These are phyloP conservation scores for Saccharum hybrid DNA, from an alignment of 202 grass and related monocot genomes.

Conservation along the genomic window DNA sequence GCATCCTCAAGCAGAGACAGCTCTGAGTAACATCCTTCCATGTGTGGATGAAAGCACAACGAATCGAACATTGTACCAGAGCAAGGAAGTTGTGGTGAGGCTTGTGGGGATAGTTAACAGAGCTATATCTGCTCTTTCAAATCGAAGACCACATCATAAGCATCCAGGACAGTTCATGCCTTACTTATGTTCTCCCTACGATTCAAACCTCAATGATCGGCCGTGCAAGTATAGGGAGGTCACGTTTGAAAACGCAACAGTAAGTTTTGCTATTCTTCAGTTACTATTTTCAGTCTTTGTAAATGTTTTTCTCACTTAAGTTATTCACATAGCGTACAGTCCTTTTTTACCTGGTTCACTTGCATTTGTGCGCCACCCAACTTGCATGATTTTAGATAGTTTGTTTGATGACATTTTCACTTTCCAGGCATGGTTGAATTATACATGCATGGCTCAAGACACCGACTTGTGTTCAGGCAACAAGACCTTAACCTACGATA, in stretches of 20 bases:
- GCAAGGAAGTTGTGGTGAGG: slow-evolving; percentile 74
- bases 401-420: background rate
- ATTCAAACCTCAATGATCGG: slow-evolving; percentile 58
- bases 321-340: background rate
- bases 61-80: slow-evolving; percentile 85
- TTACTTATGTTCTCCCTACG: slow-evolving; percentile 86
- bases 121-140: slow-evolving; percentile 72
- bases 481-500: slow-evolving; percentile 57
- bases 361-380: background rate
- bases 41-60: slow-evolving; percentile 87
- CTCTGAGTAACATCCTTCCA: slow-evolving; percentile 83
- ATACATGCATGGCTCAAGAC: slow-evolving; percentile 60
- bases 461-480: slow-evolving; percentile 51
- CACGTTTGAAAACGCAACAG: slow-evolving; percentile 71
- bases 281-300: slow-evolving; percentile 7
- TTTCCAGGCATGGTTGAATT: slow-evolving; percentile 82
- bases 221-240: slow-evolving; percentile 72
- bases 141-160: slow-evolving; percentile 59
- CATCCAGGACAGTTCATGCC: slow-evolving; percentile 72
- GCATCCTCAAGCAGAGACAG: slow-evolving; percentile 86
- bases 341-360: background rate
- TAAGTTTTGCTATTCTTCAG: slow-evolving; percentile 40
- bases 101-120: slow-evolving; percentile 78
- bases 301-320: background rate
- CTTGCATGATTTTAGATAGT: background rate